Evolutionary conservation across 2,329 filamentous ascomycete genomes (phyloP), one percentile per base, ranked within the genome.

Genomic region (Acarospora socialis): DNA sequence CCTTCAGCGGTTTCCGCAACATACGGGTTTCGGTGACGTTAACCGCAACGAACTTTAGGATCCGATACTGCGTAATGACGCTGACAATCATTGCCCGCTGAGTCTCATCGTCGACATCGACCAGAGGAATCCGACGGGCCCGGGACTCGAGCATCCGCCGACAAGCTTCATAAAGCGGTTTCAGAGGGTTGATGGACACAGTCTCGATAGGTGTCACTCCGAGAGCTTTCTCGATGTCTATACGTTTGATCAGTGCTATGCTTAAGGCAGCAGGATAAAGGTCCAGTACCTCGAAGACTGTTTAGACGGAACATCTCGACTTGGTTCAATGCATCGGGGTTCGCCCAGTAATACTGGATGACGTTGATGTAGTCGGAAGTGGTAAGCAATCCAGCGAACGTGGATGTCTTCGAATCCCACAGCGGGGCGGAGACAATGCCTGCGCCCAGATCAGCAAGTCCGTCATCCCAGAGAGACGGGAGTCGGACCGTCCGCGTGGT

Each of bases 291-390:
- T 70, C 87, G 73, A 36, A 98, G 69, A 51, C 83, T 93, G 59
- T 81, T 87, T 40, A 98, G 62, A 28, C 83, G 77, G 54, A 98
- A 94, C 55, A 93, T 81, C 44, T 95, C 90, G 46, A 98, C 81
- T 51, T 87, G 77, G 43, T 77, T 74, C 39, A 95, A 70, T 36
- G 86, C 80, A 44, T 92, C 82, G 2, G 87, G 90, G 46, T 90
- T 92, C 57, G 95, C 86, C 66, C 84, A 94, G 64, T 98, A 95
- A 59, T 98, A 98, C 55, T 95, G 87, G 23, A 98, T 92, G 35
- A 98, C 79, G 51, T 98, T 98, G 60, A 98, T 92, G 55, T 90
- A 98, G 59, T 98, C 90, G 39, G 84, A 92, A 41, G 84, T 90
- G 17, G 90, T 98, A 43, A 98, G 68, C 29, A 98, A 71, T 22